These are phyloP conservation scores for Stropharia rugosoannulata DNA, from an alignment of 768 basidiomycete genomes.

Conservation along the genomic window DNA sequence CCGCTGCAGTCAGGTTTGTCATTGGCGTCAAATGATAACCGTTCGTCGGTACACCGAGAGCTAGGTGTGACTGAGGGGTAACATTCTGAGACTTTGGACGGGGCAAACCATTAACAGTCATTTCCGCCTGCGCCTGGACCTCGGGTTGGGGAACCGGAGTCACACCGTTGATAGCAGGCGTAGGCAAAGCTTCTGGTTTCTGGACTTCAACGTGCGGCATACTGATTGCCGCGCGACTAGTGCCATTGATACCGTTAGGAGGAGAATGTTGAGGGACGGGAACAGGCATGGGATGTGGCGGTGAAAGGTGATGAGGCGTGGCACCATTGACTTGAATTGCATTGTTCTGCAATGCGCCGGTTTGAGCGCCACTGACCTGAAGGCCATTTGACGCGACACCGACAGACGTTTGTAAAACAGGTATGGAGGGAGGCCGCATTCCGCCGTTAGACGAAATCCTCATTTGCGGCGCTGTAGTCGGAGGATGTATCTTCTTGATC, in stretches of 20 bases:
- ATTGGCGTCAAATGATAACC: constrained; percentile 50
- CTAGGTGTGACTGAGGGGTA: constrained; percentile 29
- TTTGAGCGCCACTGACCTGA: constrained; percentile 23
- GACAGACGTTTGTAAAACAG: constrained; percentile 23
- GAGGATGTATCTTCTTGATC: constrained; percentile 62
- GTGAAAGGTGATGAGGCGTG: constrained; percentile 33
- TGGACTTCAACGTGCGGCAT: constrained; percentile 46
- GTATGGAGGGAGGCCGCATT: constrained; percentile 45
- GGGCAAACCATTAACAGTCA: constrained; percentile 21
- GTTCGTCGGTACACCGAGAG: constrained; percentile 33
- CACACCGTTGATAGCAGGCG: constrained; percentile 31
- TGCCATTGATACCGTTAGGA: constrained; percentile 34
- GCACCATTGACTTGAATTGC: constrained; percentile 26
- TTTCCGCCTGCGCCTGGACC: constrained; percentile 20
- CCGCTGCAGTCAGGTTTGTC: constrained; percentile 29
- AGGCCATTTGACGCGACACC: constrained; percentile 14
- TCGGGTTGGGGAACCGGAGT: constrained; percentile 28
- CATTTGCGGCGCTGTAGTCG: constrained; percentile 52
- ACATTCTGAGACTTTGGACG: constrained; percentile 50
- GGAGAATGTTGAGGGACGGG: constrained; percentile 29
- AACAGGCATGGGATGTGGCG: constrained; percentile 18
- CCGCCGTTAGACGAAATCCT: constrained; percentile 60
- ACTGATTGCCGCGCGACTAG: constrained; percentile 40
- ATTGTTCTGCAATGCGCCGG: neutral
- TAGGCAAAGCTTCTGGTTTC: constrained; percentile 29